These are phyloP conservation scores for Colletotrichum limetticola DNA, from an alignment of 2,329 filamentous ascomycete species.

Conservation along the genomic window DNA sequence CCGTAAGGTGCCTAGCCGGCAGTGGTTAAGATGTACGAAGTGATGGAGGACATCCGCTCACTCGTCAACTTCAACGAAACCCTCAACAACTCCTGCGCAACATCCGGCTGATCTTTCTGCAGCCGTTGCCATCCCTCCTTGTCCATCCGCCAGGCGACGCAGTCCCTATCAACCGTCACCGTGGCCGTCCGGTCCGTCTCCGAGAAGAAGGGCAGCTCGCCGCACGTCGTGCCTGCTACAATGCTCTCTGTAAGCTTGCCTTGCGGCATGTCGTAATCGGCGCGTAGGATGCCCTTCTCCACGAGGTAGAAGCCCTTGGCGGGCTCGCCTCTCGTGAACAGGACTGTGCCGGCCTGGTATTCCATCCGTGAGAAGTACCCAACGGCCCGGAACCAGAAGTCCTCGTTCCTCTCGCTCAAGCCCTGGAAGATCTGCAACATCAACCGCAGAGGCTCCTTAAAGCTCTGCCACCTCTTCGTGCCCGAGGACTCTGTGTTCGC, in stretches of 20 bases:
- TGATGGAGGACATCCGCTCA: conserved; percentile 84
- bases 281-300: conserved; percentile 87
- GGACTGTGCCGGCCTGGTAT: conserved; percentile 73
- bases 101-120: conserved; percentile 77
- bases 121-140: conserved; percentile 76
- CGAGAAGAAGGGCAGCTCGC: conserved; percentile 95
- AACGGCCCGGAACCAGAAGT: conserved; percentile 90
- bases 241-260: conserved; percentile 92
- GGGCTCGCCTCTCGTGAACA: conserved; percentile 82
- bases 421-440: conserved; percentile 97
- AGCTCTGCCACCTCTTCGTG: conserved; percentile 80
- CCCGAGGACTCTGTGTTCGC: conserved; percentile 70
- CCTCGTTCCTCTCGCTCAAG: conserved; percentile 85
- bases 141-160: conserved; percentile 85
- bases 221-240: conserved; percentile 92
- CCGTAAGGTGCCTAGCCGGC: conserved; percentile 49
- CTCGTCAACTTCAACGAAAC: conserved; percentile 94
- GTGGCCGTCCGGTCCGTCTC: conserved; percentile 90
- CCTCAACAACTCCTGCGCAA: conserved; percentile 85
- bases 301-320: conserved; percentile 91
- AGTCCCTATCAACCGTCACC: conserved; percentile 83
- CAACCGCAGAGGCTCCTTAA: conserved; percentile 89
- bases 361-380: conserved; percentile 79
- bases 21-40: conserved; percentile 63
- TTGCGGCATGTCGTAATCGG: conserved; percentile 91